Evolutionary conservation across 768 basidiomycete species (phyloP).

Genomic region (Leccinum imitatum): DNA sequence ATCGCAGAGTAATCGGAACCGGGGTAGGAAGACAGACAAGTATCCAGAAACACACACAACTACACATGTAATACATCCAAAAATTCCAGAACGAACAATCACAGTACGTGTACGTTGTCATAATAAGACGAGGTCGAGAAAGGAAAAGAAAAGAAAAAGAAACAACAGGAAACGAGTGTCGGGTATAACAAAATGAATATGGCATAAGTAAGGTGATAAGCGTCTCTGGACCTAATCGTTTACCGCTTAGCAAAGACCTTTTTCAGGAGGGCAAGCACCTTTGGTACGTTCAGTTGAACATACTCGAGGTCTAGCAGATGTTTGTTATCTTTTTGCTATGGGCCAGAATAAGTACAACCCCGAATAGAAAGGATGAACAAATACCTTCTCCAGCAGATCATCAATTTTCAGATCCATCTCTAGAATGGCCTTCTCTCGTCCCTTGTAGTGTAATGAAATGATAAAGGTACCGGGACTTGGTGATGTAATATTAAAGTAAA

Average conservation of each 20-base stretch:
- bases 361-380: constrained; percentile 17
- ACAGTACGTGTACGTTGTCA: constrained; percentile 18
- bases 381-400: constrained; percentile 93
- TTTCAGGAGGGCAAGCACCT: constrained; percentile 88
- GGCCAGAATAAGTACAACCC: constrained; percentile 15
- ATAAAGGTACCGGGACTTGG: constrained; percentile 98
- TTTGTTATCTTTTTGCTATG: constrained; percentile 98
- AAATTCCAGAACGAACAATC: constrained; percentile 31
- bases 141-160: constrained; percentile 4
- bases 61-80: constrained; percentile 38
- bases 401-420: constrained; percentile 99
- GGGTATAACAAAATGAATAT: constrained; percentile 36
- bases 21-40: constrained; percentile 33
- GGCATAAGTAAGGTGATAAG: constrained; percentile 32
- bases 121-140: constrained; percentile 15
- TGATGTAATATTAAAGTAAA: constrained; percentile 98
- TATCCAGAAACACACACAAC: constrained; percentile 39
- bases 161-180: constrained; percentile 20
- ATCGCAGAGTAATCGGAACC: constrained; percentile 10
- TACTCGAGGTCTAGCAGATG: constrained; percentile 96
- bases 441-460: constrained; percentile 98
- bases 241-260: constrained; percentile 91
- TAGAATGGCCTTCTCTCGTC: constrained; percentile 96
- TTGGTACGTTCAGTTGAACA: constrained; percentile 94
- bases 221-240: constrained; percentile 21